phyloP scores from a whole-genome alignment of 257 asterid genomes.

The Capsicum chinense region DNA sequence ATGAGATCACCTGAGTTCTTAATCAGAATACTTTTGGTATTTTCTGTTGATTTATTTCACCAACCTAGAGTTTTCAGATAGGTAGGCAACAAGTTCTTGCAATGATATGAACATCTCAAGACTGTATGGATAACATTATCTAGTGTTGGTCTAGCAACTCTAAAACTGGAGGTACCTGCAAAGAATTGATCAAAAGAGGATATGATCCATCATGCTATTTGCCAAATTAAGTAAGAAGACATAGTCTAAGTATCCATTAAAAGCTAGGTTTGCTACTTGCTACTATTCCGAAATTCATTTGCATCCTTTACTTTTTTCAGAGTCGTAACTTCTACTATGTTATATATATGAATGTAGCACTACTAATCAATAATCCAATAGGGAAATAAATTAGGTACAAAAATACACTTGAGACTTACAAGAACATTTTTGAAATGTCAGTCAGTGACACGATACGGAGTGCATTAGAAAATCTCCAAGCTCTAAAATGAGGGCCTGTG shows the following conservation, averaged over 20 bases:
- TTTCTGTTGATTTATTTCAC: neutral
- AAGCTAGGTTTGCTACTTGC: neutral
- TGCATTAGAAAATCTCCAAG: too few relatives aligned
- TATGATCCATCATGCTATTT: neutral
- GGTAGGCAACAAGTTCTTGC: slow-evolving; percentile 20
- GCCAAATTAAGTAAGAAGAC: neutral
- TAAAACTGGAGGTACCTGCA: slow-evolving; percentile 2
- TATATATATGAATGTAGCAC: neutral
- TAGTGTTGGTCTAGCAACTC: neutral
- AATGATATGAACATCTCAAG: slow-evolving; percentile 6
- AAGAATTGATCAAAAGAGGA: neutral
- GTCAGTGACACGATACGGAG: too few relatives aligned
- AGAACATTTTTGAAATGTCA: too few relatives aligned
- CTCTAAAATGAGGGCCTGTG: too few relatives aligned
- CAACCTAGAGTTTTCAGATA: slow-evolving; percentile 19
- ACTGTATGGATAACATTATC: neutral
- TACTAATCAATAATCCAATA: neutral
- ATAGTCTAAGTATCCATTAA: neutral
- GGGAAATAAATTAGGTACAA: too few relatives aligned
- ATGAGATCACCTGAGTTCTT: slow-evolving; percentile 20
- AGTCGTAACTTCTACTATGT: neutral
- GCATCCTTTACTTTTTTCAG: neutral
- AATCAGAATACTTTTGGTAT: neutral
- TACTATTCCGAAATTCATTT: neutral
- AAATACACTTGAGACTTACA: too few relatives aligned